These are phyloP conservation scores for Pythium rishiriense DNA, from an alignment of 352 stramenopile genomes.

Conservation along the genomic window DNA sequence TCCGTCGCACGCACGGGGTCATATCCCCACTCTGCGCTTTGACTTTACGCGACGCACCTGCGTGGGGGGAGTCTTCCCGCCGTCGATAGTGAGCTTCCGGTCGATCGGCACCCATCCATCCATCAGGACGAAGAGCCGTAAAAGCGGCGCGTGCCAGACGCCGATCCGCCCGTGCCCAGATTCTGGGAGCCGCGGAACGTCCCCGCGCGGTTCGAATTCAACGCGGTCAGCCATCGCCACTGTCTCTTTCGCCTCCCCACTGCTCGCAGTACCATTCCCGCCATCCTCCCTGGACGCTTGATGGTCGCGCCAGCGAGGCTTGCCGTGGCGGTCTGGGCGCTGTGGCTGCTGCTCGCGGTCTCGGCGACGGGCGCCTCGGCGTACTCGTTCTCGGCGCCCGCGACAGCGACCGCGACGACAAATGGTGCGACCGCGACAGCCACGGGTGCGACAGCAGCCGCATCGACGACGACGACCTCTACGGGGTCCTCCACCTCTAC, in stretches of 20 bases:
- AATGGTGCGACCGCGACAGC: not conserved
- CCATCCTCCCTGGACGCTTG: not conserved
- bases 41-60: not conserved
- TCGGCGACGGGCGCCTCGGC: not conserved
- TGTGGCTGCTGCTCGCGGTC: not conserved
- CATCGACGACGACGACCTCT: too few relatives aligned
- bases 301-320: not conserved
- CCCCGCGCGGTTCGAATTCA: too few relatives aligned
- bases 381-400: conserved; percentile 13
- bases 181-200: too few relatives aligned
- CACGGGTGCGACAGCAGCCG: not conserved
- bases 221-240: too few relatives aligned
- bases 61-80: too few relatives aligned
- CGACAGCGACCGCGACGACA: not conserved
- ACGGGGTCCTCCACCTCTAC: not conserved
- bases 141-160: too few relatives aligned
- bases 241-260: not conserved
- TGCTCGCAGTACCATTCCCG: not conserved
- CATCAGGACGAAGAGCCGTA: not conserved
- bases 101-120: not conserved
- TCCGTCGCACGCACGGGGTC: not conserved
- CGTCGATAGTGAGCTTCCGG: not conserved
- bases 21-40: not conserved
- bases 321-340: conserved; percentile 1
- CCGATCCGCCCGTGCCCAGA: too few relatives aligned